These are phyloP conservation scores for Phyllosticta citrichinensis DNA, from an alignment of 2,329 filamentous ascomycete species.

Conservation along the genomic window DNA sequence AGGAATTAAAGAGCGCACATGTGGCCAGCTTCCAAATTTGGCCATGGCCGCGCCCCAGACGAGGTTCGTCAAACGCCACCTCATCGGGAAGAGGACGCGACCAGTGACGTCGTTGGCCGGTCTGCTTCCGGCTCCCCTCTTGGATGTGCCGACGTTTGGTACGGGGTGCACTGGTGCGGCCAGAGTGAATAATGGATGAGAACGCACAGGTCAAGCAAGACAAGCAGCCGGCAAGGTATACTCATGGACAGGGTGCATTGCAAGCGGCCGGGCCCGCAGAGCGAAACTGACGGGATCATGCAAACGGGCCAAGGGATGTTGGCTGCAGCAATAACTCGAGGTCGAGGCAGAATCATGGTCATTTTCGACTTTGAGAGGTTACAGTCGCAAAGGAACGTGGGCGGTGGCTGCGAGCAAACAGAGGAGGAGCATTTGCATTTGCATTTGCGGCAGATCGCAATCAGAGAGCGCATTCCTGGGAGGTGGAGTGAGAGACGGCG, in stretches of 20 bases:
- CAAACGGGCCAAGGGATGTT: slow-evolving; percentile 11
- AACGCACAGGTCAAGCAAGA: not conserved
- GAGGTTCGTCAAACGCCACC: not conserved
- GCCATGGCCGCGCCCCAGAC: not conserved
- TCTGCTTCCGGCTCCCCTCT: not conserved
- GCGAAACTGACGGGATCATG: slow-evolving; percentile 4
- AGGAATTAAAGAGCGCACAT: not conserved
- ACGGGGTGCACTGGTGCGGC: not conserved
- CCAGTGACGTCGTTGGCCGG: not conserved
- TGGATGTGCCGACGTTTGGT: not conserved
- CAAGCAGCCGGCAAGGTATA: not conserved
- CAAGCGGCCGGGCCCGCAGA: slow-evolving; percentile 7
- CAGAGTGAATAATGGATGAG: not conserved
- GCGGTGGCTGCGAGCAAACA: slow-evolving; percentile 4
- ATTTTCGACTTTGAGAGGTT: too few relatives aligned
- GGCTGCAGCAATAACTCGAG: slow-evolving; percentile 9
- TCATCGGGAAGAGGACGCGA: not conserved
- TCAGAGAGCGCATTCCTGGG: slow-evolving; percentile 7
- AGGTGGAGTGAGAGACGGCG: not conserved
- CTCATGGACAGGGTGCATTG: not conserved
- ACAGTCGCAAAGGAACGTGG: not conserved
- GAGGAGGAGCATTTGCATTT: not conserved
- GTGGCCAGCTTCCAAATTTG: not conserved
- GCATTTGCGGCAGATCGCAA: slow-evolving; percentile 7
- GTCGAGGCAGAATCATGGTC: not conserved